Evolutionary conservation across 148 eudicot genomes (phyloP), one percentile per base, ranked within the genome.

Genomic region (Fallopia convolvulus): DNA sequence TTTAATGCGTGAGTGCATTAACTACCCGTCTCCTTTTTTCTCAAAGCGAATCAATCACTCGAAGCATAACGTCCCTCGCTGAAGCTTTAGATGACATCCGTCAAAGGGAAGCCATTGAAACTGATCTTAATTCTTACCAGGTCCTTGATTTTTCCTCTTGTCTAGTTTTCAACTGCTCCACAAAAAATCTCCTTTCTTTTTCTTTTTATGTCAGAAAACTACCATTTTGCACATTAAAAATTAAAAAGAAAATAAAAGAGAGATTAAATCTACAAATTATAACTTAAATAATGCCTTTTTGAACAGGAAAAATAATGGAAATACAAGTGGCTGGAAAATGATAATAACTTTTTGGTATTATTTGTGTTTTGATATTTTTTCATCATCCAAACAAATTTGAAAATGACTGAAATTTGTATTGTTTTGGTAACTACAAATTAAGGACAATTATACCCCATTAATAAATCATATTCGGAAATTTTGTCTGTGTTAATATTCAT

Each of bases 21-120:
- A 72, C 74, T 72, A n/a, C 50, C 23, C 17, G 6, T 50, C 56
- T 50, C 18, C 56, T 14, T 50, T 50, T 14, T 21, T 4, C 55
- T 73, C 33, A 40, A 72, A 72, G 47, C 49, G 42, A n/a, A 72
- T n/a, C 47, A n/a, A 72, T n/a, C 47, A 41, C 48, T 72, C 70
- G 41, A 44, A 44, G 75, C 55, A 46, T 40, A 71, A 61, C 39
- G 21, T 39, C 74, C 18, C 48, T 71, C 48, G 9, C 74, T 42
- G 36, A 30, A 73, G 75, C 55, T 46, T 46, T 21, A 8, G 48
- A 21, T n/a, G 75, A 44, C 52, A 73, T n/a, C 36, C 30, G 75
- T 42, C 46, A 20, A 32, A 44, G 53, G 75, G 41, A 73, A 48
- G 75, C 53, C 75, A 73, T 46, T 73, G 55, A 44, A 46, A 20